Evolutionary conservation across 164 flowering plant genomes (phyloP).

Genomic region (Chimonanthus praecox): DNA sequence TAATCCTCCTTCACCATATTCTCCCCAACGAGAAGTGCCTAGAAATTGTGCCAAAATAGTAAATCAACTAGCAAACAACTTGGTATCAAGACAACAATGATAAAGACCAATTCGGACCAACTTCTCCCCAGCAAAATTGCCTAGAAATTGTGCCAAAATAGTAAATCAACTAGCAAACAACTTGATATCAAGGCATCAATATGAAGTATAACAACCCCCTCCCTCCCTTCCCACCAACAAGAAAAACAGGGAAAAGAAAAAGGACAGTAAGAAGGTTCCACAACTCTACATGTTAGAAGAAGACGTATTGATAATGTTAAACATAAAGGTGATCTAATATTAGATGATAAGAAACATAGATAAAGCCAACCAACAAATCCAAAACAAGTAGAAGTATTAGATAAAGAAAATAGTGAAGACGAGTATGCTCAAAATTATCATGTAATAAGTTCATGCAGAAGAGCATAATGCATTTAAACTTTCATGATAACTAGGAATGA

Average conservation of each 20-base stretch:
- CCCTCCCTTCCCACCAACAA: background rate
- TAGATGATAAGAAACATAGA: background rate
- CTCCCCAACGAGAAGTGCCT: slow-evolving; percentile 98
- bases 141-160: slow-evolving; percentile 25
- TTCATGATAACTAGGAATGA: background rate
- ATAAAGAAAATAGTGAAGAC: background rate
- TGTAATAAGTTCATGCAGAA: background rate
- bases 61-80: background rate
- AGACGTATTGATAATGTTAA: background rate
- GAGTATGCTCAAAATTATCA: too few relatives aligned
- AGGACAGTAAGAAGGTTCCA: too few relatives aligned
- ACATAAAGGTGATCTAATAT: background rate
- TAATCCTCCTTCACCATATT: slow-evolving; percentile 95
- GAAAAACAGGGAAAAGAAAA: background rate
- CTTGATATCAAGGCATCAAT: slow-evolving; percentile 3
- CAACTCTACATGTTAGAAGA: background rate
- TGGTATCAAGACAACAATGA: slow-evolving; percentile 2
- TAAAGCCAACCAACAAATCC: background rate
- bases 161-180: background rate
- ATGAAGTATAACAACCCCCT: too few relatives aligned
- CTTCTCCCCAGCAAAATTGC: slow-evolving; percentile 96
- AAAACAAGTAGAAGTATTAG: background rate
- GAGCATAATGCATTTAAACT: background rate
- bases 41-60: slow-evolving; percentile 3
- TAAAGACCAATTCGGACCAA: slow-evolving; percentile 32